These are phyloP conservation scores for Kregervanrija fluxuum DNA, from an alignment of 805 yeast species.

Conservation along the genomic window DNA sequence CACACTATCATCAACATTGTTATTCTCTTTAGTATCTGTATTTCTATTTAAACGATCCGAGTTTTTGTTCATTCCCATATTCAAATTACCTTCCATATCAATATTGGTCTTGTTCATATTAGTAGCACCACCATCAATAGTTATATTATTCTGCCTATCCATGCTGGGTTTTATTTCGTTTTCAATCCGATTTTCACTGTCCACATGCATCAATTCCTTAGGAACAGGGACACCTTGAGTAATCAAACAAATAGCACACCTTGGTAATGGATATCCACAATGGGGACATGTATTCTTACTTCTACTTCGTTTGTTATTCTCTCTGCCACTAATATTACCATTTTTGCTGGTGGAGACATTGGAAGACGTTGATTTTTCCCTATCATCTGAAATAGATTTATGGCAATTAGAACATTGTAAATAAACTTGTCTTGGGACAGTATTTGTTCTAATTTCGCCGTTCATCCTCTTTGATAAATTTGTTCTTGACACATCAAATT, in stretches of 20 bases:
- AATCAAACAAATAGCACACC: conserved; percentile 83
- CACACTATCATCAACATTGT: neutral
- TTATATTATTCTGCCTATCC: conserved; percentile 6
- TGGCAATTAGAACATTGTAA: conserved; percentile 81
- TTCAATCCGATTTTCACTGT: conserved; percentile 5
- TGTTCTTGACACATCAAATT: conserved; percentile 74
- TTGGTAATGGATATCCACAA: conserved; percentile 81
- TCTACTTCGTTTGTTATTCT: conserved; percentile 5
- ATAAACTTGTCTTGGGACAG: conserved; percentile 66
- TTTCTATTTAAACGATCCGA: too few species aligned
- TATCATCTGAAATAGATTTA: conserved; percentile 48
- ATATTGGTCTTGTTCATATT: neutral
- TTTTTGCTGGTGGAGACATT: conserved; percentile 3
- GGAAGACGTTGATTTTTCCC: neutral
- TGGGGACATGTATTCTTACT: conserved; percentile 51
- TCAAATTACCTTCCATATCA: neutral
- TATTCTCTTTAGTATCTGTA: neutral
- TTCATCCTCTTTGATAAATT: conserved; percentile 47
- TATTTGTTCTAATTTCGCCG: conserved; percentile 40
- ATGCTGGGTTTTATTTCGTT: neutral
- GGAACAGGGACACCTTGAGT: conserved; percentile 68
- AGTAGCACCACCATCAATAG: neutral
- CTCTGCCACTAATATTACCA: neutral
- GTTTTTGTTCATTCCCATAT: too few species aligned
- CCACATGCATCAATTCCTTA: conserved; percentile 26